A percentile compares a stretch with the other conserved stretches of the same genome.
phyloP scores from a whole-genome alignment of 2,329 filamentous ascomycete species.

The Zalaria sp. region DNA sequence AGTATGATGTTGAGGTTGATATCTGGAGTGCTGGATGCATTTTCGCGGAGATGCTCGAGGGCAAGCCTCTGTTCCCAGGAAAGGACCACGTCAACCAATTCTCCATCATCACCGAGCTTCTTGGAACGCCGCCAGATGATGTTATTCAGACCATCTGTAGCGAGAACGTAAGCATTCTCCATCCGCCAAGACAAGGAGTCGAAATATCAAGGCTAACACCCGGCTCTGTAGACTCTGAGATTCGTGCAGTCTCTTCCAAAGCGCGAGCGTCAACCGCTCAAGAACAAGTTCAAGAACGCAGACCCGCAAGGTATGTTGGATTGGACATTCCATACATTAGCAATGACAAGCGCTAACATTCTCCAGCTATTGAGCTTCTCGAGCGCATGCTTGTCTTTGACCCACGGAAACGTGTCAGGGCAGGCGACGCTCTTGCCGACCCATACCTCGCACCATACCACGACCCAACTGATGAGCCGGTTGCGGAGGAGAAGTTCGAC shows the following conservation, averaged over 20 bases:
- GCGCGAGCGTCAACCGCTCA: constrained; percentile 75
- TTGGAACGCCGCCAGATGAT: constrained; percentile 93
- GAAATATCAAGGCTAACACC: background rate
- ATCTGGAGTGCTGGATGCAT: constrained; percentile 99
- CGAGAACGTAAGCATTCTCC: constrained; percentile 56
- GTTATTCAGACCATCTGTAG: constrained; percentile 98
- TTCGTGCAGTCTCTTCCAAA: constrained; percentile 97
- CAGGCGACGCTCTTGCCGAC: constrained; percentile 72
- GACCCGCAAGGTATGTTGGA: constrained; percentile 57
- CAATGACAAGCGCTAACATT: background rate
- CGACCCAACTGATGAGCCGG: constrained; percentile 90
- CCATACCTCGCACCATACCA: constrained; percentile 95
- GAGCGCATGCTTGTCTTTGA: constrained; percentile 98
- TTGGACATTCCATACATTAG: background rate
- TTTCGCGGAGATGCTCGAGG: constrained; percentile 98
- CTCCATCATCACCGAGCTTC: constrained; percentile 94
- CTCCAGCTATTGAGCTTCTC: constrained; percentile 72
- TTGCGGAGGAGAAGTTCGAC: constrained; percentile 94
- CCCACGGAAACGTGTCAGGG: constrained; percentile 87
- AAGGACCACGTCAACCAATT: constrained; percentile 99
- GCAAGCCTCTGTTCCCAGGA: constrained; percentile 93
- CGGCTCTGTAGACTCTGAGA: constrained; percentile 58
- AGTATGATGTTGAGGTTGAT: constrained; percentile 97
- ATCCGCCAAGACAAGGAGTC: background rate
- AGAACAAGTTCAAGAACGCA: constrained; percentile 87